These are phyloP conservation scores for Suhomyces kilbournensis DNA, from an alignment of 805 yeast species.

Conservation along the genomic window DNA sequence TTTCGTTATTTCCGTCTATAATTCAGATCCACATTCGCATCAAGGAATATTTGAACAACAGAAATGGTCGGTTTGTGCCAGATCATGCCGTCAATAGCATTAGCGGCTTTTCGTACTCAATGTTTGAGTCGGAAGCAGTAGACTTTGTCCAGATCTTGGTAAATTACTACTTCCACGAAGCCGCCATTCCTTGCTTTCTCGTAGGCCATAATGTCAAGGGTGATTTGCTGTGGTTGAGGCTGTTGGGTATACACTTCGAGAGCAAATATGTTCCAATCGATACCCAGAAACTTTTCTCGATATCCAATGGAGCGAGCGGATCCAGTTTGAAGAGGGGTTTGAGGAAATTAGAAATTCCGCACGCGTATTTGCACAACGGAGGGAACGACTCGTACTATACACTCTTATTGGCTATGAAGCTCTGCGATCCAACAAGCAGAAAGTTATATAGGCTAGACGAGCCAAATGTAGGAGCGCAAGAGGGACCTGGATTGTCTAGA, in stretches of 20 bases:
- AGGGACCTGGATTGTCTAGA: not conserved
- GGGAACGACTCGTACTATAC: slow-evolving; percentile 72
- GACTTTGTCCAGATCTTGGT: slow-evolving; percentile 42
- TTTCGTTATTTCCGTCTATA: slow-evolving; percentile 38
- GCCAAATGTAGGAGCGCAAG: not conserved
- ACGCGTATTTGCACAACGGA: slow-evolving; percentile 63
- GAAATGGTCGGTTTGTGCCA: slow-evolving; percentile 54
- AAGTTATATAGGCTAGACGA: not conserved
- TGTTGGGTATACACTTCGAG: slow-evolving; percentile 49
- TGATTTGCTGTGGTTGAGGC: slow-evolving; percentile 51
- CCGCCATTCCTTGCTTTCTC: slow-evolving; percentile 27
- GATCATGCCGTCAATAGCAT: slow-evolving; percentile 51
- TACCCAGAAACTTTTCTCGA: slow-evolving; percentile 45
- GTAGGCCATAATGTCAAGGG: slow-evolving; percentile 62
- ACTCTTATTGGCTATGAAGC: slow-evolving; percentile 45
- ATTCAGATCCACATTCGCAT: slow-evolving; percentile 43
- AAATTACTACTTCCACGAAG: slow-evolving; percentile 39
- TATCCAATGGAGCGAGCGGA: slow-evolving; percentile 40
- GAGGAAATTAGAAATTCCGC: slow-evolving; percentile 49
- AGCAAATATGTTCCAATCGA: slow-evolving; percentile 34
- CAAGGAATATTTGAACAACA: slow-evolving; percentile 37
- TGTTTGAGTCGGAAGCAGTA: slow-evolving; percentile 36
- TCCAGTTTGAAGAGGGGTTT: slow-evolving; percentile 47
- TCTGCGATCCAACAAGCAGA: slow-evolving; percentile 38
- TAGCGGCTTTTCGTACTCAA: slow-evolving; percentile 46